These are phyloP conservation scores for Wickerhamiella brachini DNA, from an alignment of 805 yeast genomes.

Conservation along the genomic window DNA sequence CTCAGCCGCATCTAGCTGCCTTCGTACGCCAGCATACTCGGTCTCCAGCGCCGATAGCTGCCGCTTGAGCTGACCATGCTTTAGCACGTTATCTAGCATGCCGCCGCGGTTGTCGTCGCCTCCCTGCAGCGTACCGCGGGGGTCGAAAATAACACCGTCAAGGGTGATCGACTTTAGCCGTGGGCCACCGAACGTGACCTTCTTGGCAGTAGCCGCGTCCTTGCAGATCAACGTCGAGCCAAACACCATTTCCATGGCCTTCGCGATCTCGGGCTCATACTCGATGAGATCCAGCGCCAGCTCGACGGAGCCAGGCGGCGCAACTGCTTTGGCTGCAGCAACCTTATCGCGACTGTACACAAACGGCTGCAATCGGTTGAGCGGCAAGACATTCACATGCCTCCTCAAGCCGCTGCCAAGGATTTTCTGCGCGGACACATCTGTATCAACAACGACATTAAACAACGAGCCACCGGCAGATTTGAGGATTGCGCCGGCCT, in stretches of 20 bases:
- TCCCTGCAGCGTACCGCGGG: conserved; percentile 90
- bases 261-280: conserved; percentile 52
- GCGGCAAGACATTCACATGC: conserved; percentile 83
- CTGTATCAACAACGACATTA: conserved; percentile 83
- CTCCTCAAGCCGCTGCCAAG: conserved; percentile 67
- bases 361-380: conserved; percentile 66
- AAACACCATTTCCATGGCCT: conserved; percentile 85
- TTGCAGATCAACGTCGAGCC: conserved; percentile 81
- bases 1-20: conserved; percentile 40
- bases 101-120: conserved; percentile 37
- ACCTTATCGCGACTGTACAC: conserved; percentile 39
- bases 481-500: conserved; percentile 75
- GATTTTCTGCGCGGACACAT: conserved; percentile 68
- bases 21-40: conserved; percentile 50
- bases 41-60: conserved; percentile 12
- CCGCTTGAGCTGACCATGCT: neutral
- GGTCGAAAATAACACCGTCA: conserved; percentile 92
- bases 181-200: conserved; percentile 78
- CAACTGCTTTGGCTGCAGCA: conserved; percentile 53
- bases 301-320: conserved; percentile 68
- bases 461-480: conserved; percentile 88
- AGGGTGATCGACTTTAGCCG: conserved; percentile 73
- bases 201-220: conserved; percentile 78
- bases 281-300: conserved; percentile 74
- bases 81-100: neutral